Conservation (phyloP, 495 filamentous ascomycete species). For the Aspergillus saccharolyticus region DNA sequence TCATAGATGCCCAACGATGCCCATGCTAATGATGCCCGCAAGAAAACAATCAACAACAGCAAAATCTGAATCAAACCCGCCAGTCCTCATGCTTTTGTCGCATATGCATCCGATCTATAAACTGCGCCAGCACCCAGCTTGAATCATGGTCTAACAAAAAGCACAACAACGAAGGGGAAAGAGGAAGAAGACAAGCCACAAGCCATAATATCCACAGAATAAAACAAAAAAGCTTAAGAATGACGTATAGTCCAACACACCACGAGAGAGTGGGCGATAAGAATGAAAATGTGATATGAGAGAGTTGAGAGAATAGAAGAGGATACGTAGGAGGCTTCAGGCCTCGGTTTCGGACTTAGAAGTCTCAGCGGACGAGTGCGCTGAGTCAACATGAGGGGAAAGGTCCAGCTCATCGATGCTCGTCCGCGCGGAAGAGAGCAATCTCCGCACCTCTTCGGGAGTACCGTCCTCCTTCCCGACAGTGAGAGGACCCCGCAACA, state of each 20-base stretch:
- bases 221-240: conserved; percentile 5
- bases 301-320: conserved; percentile 10
- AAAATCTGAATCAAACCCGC: conserved; percentile 11
- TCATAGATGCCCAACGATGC: conserved; percentile 25
- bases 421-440: conserved; percentile 38
- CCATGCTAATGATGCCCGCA: conserved; percentile 19
- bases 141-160: conserved; percentile 24
- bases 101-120: conserved; percentile 26
- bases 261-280: conserved; percentile 7
- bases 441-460: conserved; percentile 35
- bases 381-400: conserved; percentile 23
- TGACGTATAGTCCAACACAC: neutral
- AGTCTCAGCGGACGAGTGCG: conserved; percentile 7
- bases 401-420: conserved; percentile 38
- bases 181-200: conserved; percentile 10
- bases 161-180: conserved; percentile 6
- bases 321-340: neutral
- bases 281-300: conserved; percentile 7
- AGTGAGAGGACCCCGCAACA: conserved; percentile 19
- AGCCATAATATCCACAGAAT: conserved; percentile 8
- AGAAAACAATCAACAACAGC: conserved; percentile 9
- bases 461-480: conserved; percentile 22
- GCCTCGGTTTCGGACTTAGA: neutral
- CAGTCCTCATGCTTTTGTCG: conserved; percentile 22
- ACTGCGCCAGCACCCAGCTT: conserved; percentile 22